A percentile compares a stretch with the other conserved stretches of the same genome.
Evolutionary conservation across 2,329 filamentous ascomycete genomes (phyloP).

Genomic region (Penicillium crustosum): DNA sequence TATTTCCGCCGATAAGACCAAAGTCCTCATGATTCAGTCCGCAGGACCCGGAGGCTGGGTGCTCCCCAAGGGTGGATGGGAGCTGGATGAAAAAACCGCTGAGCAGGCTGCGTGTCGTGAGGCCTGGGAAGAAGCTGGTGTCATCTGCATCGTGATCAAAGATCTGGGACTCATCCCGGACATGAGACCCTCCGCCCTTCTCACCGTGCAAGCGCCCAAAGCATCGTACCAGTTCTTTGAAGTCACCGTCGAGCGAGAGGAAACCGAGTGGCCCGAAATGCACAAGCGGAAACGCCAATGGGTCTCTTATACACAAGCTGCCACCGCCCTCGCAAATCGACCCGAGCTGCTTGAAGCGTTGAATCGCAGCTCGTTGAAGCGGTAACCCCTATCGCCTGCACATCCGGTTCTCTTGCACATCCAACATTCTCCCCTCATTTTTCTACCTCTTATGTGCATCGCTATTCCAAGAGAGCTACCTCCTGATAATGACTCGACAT

Average conservation of each 20-base stretch:
- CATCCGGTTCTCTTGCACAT: conserved; percentile 4
- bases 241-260: conserved; percentile 81
- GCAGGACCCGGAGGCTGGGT: conserved; percentile 92
- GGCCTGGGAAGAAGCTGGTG: conserved; percentile 97
- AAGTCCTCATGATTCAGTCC: conserved; percentile 91
- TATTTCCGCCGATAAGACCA: conserved; percentile 78
- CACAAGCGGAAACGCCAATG: conserved; percentile 88
- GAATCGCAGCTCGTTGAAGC: conserved; percentile 71
- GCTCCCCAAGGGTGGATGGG: conserved; percentile 96
- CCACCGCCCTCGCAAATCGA: conserved; percentile 69
- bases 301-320: conserved; percentile 84
- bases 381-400: conserved; percentile 27
- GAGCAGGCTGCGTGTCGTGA: conserved; percentile 83
- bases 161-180: conserved; percentile 87
- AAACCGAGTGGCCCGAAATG: conserved; percentile 87
- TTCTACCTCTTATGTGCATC: conserved; percentile 11
- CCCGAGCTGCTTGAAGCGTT: conserved; percentile 89
- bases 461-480: conserved; percentile 9
- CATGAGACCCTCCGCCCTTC: conserved; percentile 59
- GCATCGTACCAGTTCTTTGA: conserved; percentile 64
- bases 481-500: conserved; percentile 25
- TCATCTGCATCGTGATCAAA: conserved; percentile 77
- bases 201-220: conserved; percentile 66
- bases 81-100: conserved; percentile 84
- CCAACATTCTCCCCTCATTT: neutral